Base-by-base conservation (phyloP, 164 flowering plant species). In the Akebia trifoliata region DNA sequence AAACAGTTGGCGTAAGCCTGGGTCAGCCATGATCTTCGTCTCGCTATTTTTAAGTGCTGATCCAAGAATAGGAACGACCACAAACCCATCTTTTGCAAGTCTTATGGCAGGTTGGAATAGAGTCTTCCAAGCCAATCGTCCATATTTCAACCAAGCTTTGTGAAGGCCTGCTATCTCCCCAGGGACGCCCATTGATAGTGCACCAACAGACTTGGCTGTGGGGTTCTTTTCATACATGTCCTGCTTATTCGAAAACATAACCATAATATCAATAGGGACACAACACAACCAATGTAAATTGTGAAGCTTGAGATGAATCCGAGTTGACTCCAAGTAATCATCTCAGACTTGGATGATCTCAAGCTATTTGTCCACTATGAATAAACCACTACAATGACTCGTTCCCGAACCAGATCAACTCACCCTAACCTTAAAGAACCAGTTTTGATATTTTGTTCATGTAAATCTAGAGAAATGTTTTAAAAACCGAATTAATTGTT, bases 81-180 rank as follows among this genome's bases (percentile, higher is more conserved):
- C 47, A 40, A 78, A 94, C 21, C 99, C 99, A 8, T 78, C 70
- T 66, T 59, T 85, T 7, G 99, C 97, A 3, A 94, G 87, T 52
- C 61, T 57, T 57, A 90, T 85, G 26, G 99, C 79, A 0, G 96
- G 96, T 55, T 72, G 65, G 61, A 88, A 82, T 34, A 94, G 66
- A 9, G 74, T 60, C 52, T n/a, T 73, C 99, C 99, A 94, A 8
- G 88, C 64, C 56, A 90, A 60, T 9, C 86, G 79, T 12, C 99
- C 99, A 47, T 90, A 60, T 66, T 57, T 71, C 54, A 42, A 30
- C 99, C 99, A 94, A 18, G 95, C 91, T 63, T 71, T 68, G 42
- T 90, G 74, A 49, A 94, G 88, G 24, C 99, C 97, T 4, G 97
- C 97, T 57, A 90, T 45, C 75, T 94, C 97, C 2, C 99, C 96